A percentile compares a stretch with the other conserved stretches of the same genome.
Conservation (phyloP, 1,139 yeast genomes). For the Debaryomyces psychrophilus region DNA sequence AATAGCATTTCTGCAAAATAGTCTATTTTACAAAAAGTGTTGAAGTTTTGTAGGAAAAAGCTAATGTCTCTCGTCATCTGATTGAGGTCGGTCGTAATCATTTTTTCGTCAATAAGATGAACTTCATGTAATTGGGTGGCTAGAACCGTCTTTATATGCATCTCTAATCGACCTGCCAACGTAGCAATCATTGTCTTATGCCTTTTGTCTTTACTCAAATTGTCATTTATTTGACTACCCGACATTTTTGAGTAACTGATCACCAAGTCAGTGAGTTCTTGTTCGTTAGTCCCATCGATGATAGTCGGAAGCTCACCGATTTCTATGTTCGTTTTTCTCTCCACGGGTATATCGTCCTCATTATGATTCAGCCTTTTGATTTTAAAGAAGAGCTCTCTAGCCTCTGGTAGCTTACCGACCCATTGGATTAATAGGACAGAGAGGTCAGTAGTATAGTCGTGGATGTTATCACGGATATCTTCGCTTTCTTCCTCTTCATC, state of each 20-base stretch:
- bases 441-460: constrained; percentile 58
- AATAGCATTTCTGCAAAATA: constrained; percentile 32
- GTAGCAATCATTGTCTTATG: constrained; percentile 16
- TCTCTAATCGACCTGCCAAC: constrained; percentile 21
- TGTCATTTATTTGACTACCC: constrained; percentile 20
- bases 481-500: constrained; percentile 19
- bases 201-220: constrained; percentile 20
- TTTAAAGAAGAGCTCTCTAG: constrained; percentile 42
- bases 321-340: neutral
- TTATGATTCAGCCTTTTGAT: constrained; percentile 27
- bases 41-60: constrained; percentile 32
- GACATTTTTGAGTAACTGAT: constrained; percentile 16
- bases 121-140: constrained; percentile 11
- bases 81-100: constrained; percentile 9
- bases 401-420: constrained; percentile 54
- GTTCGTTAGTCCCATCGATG: constrained; percentile 6
- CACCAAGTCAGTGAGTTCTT: constrained; percentile 17
- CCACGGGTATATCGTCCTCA: neutral
- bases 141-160: constrained; percentile 17
- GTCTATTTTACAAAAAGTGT: constrained; percentile 36
- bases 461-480: constrained; percentile 30
- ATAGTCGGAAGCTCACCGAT: neutral
- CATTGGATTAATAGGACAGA: constrained; percentile 62
- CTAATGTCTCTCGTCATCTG: constrained; percentile 23
- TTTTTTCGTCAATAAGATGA: neutral